Base-by-base conservation (phyloP, 495 filamentous ascomycete species). In the Trichoderma erinaceum region DNA sequence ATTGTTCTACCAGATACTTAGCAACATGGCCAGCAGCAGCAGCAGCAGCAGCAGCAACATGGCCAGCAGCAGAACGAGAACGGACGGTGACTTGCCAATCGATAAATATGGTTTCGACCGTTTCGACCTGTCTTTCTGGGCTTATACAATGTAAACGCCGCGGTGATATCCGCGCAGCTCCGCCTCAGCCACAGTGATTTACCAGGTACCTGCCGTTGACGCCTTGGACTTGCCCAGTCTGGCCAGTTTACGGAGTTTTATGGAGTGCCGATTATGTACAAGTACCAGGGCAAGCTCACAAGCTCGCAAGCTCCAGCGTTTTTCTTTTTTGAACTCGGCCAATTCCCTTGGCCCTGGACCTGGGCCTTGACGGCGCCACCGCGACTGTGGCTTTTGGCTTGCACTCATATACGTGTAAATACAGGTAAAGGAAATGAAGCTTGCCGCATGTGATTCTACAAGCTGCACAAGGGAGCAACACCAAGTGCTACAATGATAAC, bases 141-240 rank as follows among this genome's bases (percentile, higher is more conserved):
- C 35, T 38, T 38, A 38, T 38, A 38, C 35, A 38, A 0, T 7
- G 35, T 38, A 38, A 3, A 38, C 44, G 13, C 44, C 44, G 44
- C 44, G 44, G 44, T 11, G 44, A 48, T 48, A 48, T 48, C 44
- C 44, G 44, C 44, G 2, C 44, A 48, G 44, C 44, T 48, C 44
- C 13, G 44, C 44, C 44, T n/a, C n/a, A 48, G n/a, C 44, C 44
- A 15, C 35, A 38, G 35, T 38, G 35, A 48, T 48, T 48, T 48
- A 48, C 13, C 56, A 61, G 35, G 35, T 29, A 25, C 21, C 13
- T 61, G 16, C 56, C 13, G 44, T n/a, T n/a, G 15, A n/a, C n/a
- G 44, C 5, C 8, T 61, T 61, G 23, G 56, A 61, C 56, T 61
- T 61, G 56, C 56, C 56, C 56, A 61, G 56, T 61, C 13, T 32